Conservation (phyloP, 2,329 filamentous ascomycete genomes). For the Akanthomyces dipterigenus region DNA sequence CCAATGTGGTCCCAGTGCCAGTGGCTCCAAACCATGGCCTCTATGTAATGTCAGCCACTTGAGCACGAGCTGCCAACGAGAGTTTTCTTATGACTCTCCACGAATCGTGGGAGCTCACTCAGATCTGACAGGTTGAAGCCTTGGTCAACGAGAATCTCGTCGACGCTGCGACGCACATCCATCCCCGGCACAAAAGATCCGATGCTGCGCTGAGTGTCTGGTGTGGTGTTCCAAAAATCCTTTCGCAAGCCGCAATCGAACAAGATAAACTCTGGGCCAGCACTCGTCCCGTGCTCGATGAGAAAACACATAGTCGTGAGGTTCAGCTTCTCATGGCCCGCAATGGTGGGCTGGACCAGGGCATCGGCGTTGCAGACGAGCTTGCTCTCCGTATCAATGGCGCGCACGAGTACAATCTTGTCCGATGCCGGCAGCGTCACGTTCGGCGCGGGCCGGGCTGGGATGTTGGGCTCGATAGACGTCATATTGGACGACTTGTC, state of each 20-base stretch:
- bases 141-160: constrained; percentile 14
- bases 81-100: no score
- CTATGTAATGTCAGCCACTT: neutral
- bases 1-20: constrained; percentile 48
- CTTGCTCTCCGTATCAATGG: constrained; percentile 14
- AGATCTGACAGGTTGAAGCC: constrained; percentile 12
- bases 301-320: constrained; percentile 16
- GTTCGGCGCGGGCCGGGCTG: neutral
- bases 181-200: constrained; percentile 10
- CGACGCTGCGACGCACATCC: constrained; percentile 13
- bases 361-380: constrained; percentile 13
- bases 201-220: neutral
- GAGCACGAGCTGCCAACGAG: no score
- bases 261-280: constrained; percentile 8
- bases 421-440: neutral
- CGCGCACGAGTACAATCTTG: constrained; percentile 13
- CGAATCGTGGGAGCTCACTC: constrained; percentile 1
- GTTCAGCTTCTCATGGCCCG: constrained; percentile 17
- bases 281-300: constrained; percentile 5
- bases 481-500: neutral
- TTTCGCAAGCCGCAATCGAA: constrained; percentile 16
- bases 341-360: constrained; percentile 14
- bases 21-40: constrained; percentile 28
- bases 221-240: constrained; percentile 16
- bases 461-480: no score